Evolutionary conservation across 1,139 yeast genomes (phyloP).

Genomic region (Hemisphaericaspora lyxosophila): DNA sequence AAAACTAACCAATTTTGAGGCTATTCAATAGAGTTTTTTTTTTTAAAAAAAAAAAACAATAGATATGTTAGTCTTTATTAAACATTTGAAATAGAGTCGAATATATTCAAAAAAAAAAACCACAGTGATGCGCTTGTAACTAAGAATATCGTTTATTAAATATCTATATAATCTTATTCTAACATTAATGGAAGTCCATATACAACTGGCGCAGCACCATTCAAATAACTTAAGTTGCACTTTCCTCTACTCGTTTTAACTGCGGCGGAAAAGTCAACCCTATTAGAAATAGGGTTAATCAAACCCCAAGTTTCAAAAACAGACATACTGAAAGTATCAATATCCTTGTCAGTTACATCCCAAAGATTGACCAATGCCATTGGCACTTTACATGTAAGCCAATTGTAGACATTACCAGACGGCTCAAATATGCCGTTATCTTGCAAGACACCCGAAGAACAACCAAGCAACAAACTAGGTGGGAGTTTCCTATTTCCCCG

Average conservation of each 20-base stretch:
- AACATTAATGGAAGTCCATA: slow-evolving; percentile 28
- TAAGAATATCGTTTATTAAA: too few relatives aligned
- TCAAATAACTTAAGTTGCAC: slow-evolving; percentile 52
- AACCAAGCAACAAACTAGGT: slow-evolving; percentile 81
- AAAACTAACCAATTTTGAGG: neutral
- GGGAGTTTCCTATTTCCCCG: slow-evolving; percentile 40
- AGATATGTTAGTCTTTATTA: too few relatives aligned
- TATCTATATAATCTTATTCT: slow-evolving; percentile 4
- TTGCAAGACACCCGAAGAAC: slow-evolving; percentile 78
- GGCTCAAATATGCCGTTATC: slow-evolving; percentile 66
- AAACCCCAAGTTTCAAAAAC: slow-evolving; percentile 67
- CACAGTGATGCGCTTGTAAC: too few relatives aligned
- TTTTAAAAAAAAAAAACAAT: too few relatives aligned
- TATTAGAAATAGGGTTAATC: slow-evolving; percentile 13
- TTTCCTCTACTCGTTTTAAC: slow-evolving; percentile 51
- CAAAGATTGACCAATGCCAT: slow-evolving; percentile 83
- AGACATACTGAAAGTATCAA: slow-evolving; percentile 69
- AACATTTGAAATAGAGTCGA: too few relatives aligned
- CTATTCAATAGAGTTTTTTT: too few relatives aligned
- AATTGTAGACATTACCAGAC: slow-evolving; percentile 73
- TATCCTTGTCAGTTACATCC: slow-evolving; percentile 97
- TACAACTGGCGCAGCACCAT: slow-evolving; percentile 35
- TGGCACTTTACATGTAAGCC: slow-evolving; percentile 78
- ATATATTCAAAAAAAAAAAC: too few relatives aligned
- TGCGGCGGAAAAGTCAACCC: slow-evolving; percentile 14